Conservation (phyloP, 768 basidiomycete species). For the Suillus spraguei region DNA sequence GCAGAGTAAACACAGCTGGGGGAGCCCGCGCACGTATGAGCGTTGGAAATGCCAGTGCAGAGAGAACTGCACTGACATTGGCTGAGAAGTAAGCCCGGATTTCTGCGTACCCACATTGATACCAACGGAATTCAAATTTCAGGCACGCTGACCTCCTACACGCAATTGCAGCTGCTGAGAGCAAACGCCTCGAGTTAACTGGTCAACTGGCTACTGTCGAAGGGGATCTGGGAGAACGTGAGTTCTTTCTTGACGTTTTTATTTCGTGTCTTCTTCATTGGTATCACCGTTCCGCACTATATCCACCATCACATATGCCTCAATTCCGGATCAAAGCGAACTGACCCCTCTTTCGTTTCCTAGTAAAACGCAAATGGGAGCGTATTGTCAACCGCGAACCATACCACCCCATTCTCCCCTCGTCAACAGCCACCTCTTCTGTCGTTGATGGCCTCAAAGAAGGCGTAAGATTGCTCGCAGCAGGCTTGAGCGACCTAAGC, state of each 20-base stretch:
- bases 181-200: slow-evolving; percentile 79
- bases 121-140: background rate
- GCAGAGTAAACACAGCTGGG: background rate
- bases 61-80: slow-evolving; percentile 57
- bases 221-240: slow-evolving; percentile 67
- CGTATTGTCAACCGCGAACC: slow-evolving; percentile 61
- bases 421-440: slow-evolving; percentile 24
- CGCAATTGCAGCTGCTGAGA: slow-evolving; percentile 86
- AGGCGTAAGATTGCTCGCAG: slow-evolving; percentile 62
- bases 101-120: background rate
- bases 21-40: no score
- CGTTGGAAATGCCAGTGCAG: background rate
- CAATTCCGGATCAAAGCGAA: background rate
- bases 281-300: slow-evolving; percentile 7
- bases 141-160: slow-evolving; percentile 83
- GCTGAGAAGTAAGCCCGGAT: slow-evolving; percentile 64
- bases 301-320: background rate
- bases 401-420: slow-evolving; percentile 1
- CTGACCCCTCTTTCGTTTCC: background rate
- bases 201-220: slow-evolving; percentile 75
- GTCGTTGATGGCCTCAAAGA: slow-evolving; percentile 65
- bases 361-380: slow-evolving; percentile 86
- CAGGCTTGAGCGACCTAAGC: slow-evolving; percentile 40
- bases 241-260: slow-evolving; percentile 21
- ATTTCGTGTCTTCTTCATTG: background rate